phyloP scores from a whole-genome alignment of 441 rosid genomes.

The Hura crepitans region DNA sequence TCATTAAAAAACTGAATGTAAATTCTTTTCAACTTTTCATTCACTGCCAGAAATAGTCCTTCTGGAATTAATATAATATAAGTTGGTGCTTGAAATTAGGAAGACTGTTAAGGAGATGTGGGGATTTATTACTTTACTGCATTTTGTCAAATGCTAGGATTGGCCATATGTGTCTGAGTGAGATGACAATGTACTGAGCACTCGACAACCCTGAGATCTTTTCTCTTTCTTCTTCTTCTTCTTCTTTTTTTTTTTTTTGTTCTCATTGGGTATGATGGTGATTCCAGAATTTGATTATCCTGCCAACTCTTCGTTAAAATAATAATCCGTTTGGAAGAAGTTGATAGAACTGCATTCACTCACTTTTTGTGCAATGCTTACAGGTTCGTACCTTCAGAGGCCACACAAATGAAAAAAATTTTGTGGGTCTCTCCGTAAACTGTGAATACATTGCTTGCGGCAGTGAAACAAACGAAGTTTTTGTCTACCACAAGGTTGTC shows the following conservation, averaged over 20 bases:
- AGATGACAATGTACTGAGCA: neutral
- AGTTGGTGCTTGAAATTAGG: neutral
- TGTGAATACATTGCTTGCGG: constrained; percentile 89
- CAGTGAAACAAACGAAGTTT: constrained; percentile 95
- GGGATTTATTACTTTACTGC: neutral
- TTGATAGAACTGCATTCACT: neutral
- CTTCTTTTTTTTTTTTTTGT: neutral
- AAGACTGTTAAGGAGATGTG: neutral
- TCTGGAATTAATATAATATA: neutral
- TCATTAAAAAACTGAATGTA: neutral
- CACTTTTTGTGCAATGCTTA: constrained; percentile 15
- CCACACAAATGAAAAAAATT: constrained; percentile 93
- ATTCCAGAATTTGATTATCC: neutral
- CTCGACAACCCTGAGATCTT: neutral
- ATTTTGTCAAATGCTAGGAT: neutral
- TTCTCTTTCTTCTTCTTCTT: neutral
- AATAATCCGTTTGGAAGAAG: constrained; percentile 6
- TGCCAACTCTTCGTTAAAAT: neutral
- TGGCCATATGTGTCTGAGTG: neutral
- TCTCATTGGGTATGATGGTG: neutral
- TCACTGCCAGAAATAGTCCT: neutral
- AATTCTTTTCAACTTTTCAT: neutral
- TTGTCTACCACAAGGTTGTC: constrained; percentile 88
- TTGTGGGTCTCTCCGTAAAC: constrained; percentile 89
- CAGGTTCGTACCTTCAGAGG: constrained; percentile 90